phyloP scores from a whole-genome alignment of 2,329 filamentous ascomycete genomes.

The Trichoderma sp. region DNA sequence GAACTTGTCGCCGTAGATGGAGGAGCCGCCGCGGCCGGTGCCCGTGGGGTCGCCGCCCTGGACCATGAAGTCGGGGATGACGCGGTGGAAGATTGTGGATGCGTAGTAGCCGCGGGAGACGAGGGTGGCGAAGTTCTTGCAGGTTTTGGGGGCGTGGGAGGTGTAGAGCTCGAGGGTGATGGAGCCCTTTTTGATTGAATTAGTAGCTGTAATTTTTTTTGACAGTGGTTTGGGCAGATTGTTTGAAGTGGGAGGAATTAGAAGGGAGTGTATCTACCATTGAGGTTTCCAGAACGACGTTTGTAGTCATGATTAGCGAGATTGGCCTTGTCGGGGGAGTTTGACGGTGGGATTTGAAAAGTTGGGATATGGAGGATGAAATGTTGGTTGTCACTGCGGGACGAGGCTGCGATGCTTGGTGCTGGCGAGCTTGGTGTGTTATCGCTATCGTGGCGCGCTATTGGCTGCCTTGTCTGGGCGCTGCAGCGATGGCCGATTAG shows the following conservation, averaged over 20 bases:
- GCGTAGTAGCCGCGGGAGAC: conserved; percentile 86
- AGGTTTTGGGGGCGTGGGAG: conserved; percentile 83
- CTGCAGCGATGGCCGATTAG: conserved; percentile 1
- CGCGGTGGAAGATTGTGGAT: conserved; percentile 82
- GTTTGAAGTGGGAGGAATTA: conserved; percentile 16
- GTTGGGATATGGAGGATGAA: background rate
- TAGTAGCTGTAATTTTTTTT: background rate
- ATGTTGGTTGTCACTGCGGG: conserved; percentile 15
- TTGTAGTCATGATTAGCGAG: conserved; percentile 64
- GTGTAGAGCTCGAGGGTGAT: conserved; percentile 90
- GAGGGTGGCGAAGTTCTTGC: conserved; percentile 83
- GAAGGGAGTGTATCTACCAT: too few species aligned
- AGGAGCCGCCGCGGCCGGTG: conserved; percentile 83
- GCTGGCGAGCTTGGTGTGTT: background rate
- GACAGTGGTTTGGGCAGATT: background rate
- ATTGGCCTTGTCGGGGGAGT: background rate
- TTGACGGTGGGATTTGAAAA: background rate
- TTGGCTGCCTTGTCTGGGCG: conserved; percentile 15
- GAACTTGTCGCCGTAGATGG: conserved; percentile 92
- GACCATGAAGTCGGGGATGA: conserved; percentile 96
- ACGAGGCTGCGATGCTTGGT: conserved; percentile 22
- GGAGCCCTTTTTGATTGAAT: conserved; percentile 60
- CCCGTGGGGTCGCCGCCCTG: conserved; percentile 94
- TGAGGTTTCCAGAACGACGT: conserved; percentile 79
- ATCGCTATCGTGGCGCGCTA: background rate